These are phyloP conservation scores for Spizellomyces sp. DNA, from an alignment of 192 early-diverging fungal species.

Conservation along the genomic window DNA sequence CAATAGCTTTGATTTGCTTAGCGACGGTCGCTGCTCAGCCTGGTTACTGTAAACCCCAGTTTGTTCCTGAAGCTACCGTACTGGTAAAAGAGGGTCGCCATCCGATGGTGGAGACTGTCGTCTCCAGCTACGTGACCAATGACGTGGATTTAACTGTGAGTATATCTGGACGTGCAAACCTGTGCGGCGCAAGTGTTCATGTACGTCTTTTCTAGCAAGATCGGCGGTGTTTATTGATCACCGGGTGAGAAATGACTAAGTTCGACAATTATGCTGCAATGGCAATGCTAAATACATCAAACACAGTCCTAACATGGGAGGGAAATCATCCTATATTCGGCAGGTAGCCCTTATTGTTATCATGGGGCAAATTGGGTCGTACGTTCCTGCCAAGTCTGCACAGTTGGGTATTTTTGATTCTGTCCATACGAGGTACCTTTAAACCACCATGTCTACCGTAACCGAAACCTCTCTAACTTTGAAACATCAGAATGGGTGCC, in stretches of 20 bases:
- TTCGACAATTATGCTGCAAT: background rate
- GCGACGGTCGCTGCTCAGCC: conserved; percentile 60
- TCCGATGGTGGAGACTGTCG: conserved; percentile 66
- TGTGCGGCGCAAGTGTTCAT: background rate
- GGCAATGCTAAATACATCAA: conserved; percentile 1
- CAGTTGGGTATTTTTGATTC: conserved; percentile 69
- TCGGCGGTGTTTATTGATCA: conserved; percentile 27
- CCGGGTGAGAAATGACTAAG: conserved; percentile 12
- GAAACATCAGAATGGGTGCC: conserved; percentile 53
- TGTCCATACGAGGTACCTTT: conserved; percentile 56
- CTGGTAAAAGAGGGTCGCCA: conserved; percentile 63
- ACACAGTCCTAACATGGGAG: conserved; percentile 74
- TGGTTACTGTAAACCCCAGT: conserved; percentile 66
- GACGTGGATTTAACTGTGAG: conserved; percentile 49
- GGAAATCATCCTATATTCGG: conserved; percentile 51
- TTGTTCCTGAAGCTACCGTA: conserved; percentile 51
- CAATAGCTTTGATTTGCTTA: conserved; percentile 4
- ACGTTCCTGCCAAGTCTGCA: conserved; percentile 70
- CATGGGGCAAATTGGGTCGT: conserved; percentile 77
- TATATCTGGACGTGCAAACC: background rate
- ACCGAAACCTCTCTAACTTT: background rate
- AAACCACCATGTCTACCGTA: background rate
- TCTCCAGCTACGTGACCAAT: conserved; percentile 64
- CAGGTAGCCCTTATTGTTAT: conserved; percentile 45
- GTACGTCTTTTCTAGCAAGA: conserved; percentile 10